Evolutionary conservation across 1,284 basidiomycete genomes (phyloP).

Genomic region (Trichosporon sp.): DNA sequence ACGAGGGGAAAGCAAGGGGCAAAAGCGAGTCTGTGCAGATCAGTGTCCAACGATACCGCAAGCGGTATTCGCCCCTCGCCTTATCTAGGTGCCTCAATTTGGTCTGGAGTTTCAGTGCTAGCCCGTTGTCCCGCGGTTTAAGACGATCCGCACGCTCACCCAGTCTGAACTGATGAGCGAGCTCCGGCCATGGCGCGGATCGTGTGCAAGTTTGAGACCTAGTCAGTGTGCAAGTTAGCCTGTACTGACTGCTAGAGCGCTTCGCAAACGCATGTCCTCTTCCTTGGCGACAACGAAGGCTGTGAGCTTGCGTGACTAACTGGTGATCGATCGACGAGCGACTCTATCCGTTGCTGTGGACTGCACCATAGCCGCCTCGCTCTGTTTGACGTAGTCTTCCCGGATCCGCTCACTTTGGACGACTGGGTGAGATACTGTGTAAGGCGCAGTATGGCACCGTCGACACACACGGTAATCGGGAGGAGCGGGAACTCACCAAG

Average conservation of each 20-base stretch:
- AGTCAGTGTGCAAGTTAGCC: not conserved
- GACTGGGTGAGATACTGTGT: not conserved
- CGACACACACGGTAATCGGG: no score
- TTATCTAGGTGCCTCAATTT: not conserved
- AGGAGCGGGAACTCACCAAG: no score
- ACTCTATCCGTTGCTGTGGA: not conserved
- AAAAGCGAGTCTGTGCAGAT: not conserved
- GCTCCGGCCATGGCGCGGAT: not conserved
- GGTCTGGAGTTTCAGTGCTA: not conserved
- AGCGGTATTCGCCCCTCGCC: not conserved
- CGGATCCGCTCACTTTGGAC: not conserved
- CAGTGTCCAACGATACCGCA: not conserved
- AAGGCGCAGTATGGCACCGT: not conserved
- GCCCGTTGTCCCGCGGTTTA: not conserved
- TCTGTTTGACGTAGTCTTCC: not conserved
- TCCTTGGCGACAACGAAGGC: not conserved
- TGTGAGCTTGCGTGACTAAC: not conserved
- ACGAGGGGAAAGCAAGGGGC: not conserved
- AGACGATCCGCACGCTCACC: not conserved
- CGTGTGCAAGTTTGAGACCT: not conserved
- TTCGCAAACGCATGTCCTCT: not conserved
- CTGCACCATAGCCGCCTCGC: not conserved
- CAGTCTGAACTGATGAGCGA: not conserved
- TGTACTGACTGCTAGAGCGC: not conserved
- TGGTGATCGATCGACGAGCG: not conserved